Evolutionary conservation across 495 filamentous ascomycete genomes (phyloP), one percentile per base, ranked within the genome.

Genomic region (Rhypophila decipiens): DNA sequence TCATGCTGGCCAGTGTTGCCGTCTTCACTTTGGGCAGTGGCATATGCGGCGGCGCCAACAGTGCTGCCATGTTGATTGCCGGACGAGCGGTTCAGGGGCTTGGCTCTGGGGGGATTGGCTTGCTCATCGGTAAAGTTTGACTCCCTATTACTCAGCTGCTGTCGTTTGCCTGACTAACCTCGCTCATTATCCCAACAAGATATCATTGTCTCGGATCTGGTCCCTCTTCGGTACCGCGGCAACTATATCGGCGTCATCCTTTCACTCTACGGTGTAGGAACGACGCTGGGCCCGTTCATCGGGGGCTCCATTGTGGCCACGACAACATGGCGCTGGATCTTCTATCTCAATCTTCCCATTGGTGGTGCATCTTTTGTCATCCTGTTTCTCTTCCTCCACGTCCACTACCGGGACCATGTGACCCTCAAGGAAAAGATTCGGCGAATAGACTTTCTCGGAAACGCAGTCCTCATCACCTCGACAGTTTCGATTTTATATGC

Each of bases 81-180:
- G 88, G 85, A n/a, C 69, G 88, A 53, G 79, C 81, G 0, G 68
- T 95, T 34, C 88, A 95, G 58, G 88, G 88, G 45, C 66, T 84
- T 21, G 88, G 87, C 17, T 81, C 84, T 20, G 87, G 88, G 44
- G 88, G 88, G 2, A 73, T 90, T 40, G 27, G 27, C 7, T 31
- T 31, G 27, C 13, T 31, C 7, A 31, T 7, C 13, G 27, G 27
- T 31, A 13, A 31, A 13, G 7, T 31, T 31, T 31, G 7, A 7
- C 13, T 31, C 13, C 13, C 13, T 31, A 7, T 31, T n/a, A n/a
- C n/a, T n/a, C n/a, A n/a, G n/a, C n/a, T n/a, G n/a, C n/a, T n/a
- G n/a, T n/a, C n/a, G n/a, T n/a, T n/a, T n/a, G n/a, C n/a, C n/a
- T n/a, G n/a, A n/a, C n/a, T n/a, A n/a, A n/a, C n/a, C n/a, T n/a